Evolutionary conservation across 352 stramenopile species (phyloP).

Genomic region (Phytophthora pistaciae): DNA sequence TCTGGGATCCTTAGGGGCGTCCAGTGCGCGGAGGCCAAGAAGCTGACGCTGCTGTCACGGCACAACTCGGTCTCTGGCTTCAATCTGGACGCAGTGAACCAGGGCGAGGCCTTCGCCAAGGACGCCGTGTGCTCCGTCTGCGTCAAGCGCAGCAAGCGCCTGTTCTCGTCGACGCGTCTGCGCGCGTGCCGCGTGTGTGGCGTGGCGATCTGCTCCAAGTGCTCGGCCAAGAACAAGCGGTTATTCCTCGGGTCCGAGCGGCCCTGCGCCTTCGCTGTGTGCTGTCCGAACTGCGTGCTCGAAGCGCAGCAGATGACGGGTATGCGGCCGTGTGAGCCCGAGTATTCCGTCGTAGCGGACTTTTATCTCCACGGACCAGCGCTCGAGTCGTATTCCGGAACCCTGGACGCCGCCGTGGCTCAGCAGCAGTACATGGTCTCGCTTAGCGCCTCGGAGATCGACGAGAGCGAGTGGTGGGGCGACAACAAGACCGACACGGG

Average conservation of each 20-base stretch:
- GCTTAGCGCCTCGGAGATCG: constrained; percentile 25
- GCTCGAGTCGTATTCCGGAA: constrained; percentile 24
- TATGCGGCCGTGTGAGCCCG: constrained; percentile 20
- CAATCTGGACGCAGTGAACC: constrained; percentile 31
- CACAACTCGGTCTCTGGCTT: constrained; percentile 29
- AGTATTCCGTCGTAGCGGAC: constrained; percentile 35
- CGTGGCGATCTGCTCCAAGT: constrained; percentile 40
- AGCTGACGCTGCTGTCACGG: constrained; percentile 54
- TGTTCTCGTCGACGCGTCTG: constrained; percentile 32
- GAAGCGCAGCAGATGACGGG: constrained; percentile 43
- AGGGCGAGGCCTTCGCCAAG: constrained; percentile 17
- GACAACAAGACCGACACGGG: constrained; percentile 18
- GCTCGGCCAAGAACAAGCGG: constrained; percentile 34
- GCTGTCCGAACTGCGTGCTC: constrained; percentile 46
- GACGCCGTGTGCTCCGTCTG: constrained; percentile 40
- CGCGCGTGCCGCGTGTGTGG: constrained; percentile 33
- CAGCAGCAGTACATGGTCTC: constrained; percentile 19
- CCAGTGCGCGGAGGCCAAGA: constrained; percentile 61
- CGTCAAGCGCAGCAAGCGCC: constrained; percentile 31
- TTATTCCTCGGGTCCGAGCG: constrained; percentile 32
- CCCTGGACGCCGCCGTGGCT: constrained; percentile 15
- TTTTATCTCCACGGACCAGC: constrained; percentile 31
- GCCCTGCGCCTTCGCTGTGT: constrained; percentile 23
- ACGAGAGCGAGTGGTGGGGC: constrained; percentile 33
- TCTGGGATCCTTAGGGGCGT: constrained; percentile 44